Percentiles rank a stretch among this genome's conserved stretches.
Evolutionary conservation across 306 rosid genomes (phyloP).

Genomic region (Amphicarpaea edgeworthii): DNA sequence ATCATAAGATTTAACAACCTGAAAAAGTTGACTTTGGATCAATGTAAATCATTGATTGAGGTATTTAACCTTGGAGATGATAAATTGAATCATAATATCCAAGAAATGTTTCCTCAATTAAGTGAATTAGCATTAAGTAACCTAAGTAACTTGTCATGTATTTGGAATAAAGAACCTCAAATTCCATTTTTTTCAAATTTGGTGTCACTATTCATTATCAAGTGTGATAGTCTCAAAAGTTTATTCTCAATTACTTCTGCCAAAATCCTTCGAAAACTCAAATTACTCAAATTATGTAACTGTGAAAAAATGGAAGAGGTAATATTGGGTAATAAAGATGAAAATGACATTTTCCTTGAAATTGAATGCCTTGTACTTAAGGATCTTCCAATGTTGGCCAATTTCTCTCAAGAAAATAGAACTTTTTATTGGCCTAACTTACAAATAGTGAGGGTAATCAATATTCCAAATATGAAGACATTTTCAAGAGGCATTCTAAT

Average conservation of each 20-base stretch:
- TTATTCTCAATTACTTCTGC: not conserved
- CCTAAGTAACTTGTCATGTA: not conserved
- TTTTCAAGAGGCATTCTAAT: accelerated
- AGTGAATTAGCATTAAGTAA: not conserved
- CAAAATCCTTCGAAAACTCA: not conserved
- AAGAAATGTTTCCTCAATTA: not conserved
- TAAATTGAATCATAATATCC: not conserved
- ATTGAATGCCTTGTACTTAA: constrained; percentile 16
- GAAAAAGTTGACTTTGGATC: not conserved
- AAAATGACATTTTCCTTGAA: not conserved
- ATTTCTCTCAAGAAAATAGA: not conserved
- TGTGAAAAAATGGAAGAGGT: not conserved
- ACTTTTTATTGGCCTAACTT: not conserved
- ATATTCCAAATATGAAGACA: not conserved
- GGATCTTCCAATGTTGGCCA: not conserved
- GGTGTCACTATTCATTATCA: not conserved
- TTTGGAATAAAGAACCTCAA: constrained; percentile 24
- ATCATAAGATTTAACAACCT: not conserved
- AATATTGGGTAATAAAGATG: not conserved
- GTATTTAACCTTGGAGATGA: not conserved
- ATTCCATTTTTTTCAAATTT: constrained; percentile 16
- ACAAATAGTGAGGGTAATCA: not conserved
- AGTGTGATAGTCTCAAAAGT: not conserved
- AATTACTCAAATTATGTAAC: too few species aligned
- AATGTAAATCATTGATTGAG: not conserved